phyloP scores from a whole-genome alignment of 2,329 filamentous ascomycete species.

The Westerdykella aurantiaca region DNA sequence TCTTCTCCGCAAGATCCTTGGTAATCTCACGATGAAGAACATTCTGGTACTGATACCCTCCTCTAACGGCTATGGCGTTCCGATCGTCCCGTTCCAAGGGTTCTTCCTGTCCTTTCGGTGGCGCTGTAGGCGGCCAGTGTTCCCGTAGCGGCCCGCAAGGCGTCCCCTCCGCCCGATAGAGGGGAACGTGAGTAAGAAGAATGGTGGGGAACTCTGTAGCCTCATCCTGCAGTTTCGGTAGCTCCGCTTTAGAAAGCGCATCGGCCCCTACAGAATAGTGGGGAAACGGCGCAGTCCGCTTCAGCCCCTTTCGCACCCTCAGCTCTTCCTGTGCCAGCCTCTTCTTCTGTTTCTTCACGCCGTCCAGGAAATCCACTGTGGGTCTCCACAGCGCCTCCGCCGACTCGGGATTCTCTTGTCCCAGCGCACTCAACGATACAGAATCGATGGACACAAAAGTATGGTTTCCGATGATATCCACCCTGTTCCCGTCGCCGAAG shows the following conservation, averaged over 20 bases:
- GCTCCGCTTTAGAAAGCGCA: conserved; percentile 30
- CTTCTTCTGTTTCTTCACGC: conserved; percentile 58
- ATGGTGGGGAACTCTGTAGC: conserved; percentile 74
- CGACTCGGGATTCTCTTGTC: conserved; percentile 47
- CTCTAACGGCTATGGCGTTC: conserved; percentile 70
- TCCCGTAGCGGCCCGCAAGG: conserved; percentile 85
- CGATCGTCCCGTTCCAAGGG: conserved; percentile 57
- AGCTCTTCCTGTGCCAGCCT: conserved; percentile 66
- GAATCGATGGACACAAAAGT: conserved; percentile 89
- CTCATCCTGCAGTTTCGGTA: conserved; percentile 35
- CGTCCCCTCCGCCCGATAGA: conserved; percentile 75
- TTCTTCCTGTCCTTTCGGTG: conserved; percentile 52
- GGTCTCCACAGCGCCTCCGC: conserved; percentile 65
- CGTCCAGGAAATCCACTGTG: conserved; percentile 67
- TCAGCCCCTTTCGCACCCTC: conserved; percentile 56
- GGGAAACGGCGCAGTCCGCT: conserved; percentile 50
- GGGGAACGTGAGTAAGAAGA: conserved; percentile 82
- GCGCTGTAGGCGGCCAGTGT: conserved; percentile 66
- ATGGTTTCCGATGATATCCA: conserved; percentile 91
- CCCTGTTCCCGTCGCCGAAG: conserved; percentile 85
- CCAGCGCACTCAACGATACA: conserved; percentile 75
- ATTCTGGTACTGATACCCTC: conserved; percentile 95
- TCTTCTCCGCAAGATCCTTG: conserved; percentile 64
- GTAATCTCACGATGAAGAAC: conserved; percentile 76
- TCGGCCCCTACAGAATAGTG: conserved; percentile 56